phyloP scores from a whole-genome alignment of 2,329 filamentous ascomycete species.

The Spiromastix sp. region DNA sequence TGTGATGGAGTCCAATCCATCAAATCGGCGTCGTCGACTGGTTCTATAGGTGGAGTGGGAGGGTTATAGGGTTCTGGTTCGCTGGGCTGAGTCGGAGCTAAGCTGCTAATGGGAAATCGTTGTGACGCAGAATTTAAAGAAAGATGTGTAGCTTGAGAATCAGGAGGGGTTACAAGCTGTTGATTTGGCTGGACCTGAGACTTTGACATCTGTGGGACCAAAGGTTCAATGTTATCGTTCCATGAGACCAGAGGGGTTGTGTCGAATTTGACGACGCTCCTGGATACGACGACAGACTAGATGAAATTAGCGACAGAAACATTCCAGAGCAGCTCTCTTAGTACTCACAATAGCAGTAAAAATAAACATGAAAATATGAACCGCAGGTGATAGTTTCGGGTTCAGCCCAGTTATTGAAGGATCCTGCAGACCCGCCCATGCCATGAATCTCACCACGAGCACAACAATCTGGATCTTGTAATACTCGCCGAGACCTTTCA shows the following conservation, averaged over 20 bases:
- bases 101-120: constrained; percentile 31
- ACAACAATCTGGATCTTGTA: constrained; percentile 37
- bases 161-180: constrained; percentile 11
- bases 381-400: constrained; percentile 19
- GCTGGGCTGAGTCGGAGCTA: constrained; percentile 21
- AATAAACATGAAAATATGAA: constrained; percentile 31
- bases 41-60: constrained; percentile 29
- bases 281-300: constrained; percentile 29
- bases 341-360: constrained; percentile 29
- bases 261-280: constrained; percentile 28
- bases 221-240: constrained; percentile 25
- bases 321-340: no score
- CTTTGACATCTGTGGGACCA: constrained; percentile 17
- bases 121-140: constrained; percentile 11
- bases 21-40: constrained; percentile 23
- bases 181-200: constrained; percentile 11
- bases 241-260: constrained; percentile 32
- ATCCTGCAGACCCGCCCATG: constrained; percentile 34
- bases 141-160: constrained; percentile 10
- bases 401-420: constrained; percentile 24
- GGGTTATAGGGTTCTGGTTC: constrained; percentile 17
- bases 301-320: constrained; percentile 15
- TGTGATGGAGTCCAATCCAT: constrained; percentile 44
- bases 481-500: constrained; percentile 34
- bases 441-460: constrained; percentile 33